Evolutionary conservation across 331 rosid genomes (phyloP).

Genomic region (Quercus tomentella): DNA sequence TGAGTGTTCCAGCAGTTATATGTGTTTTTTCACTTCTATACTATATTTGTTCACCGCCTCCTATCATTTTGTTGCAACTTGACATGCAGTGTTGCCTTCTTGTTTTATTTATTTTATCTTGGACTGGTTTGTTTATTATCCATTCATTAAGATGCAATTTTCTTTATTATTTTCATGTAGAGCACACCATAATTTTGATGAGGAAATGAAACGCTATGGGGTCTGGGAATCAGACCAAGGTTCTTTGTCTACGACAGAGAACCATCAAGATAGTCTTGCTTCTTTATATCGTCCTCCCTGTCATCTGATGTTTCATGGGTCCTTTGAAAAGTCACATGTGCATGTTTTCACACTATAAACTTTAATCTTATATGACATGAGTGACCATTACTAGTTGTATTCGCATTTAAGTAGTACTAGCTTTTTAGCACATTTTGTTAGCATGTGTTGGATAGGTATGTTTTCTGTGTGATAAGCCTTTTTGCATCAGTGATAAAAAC

Average conservation of each 20-base stretch:
- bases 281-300: slow-evolving; percentile 98
- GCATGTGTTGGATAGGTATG: no score
- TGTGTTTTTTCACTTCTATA: neutral
- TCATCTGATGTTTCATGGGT: slow-evolving; percentile 79
- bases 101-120: neutral
- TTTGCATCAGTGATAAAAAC: no score
- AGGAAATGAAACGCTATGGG: slow-evolving; percentile 80
- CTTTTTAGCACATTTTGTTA: no score
- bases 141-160: neutral
- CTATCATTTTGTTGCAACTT: slow-evolving; percentile 4
- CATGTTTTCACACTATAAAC: neutral
- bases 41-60: neutral
- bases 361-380: neutral
- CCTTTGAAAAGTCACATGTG: slow-evolving; percentile 78
- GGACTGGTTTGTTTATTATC: neutral
- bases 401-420: neutral
- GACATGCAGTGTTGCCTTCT: neutral
- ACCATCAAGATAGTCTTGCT: slow-evolving; percentile 85
- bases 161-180: slow-evolving; percentile 31
- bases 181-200: slow-evolving; percentile 68
- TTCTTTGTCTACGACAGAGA: slow-evolving; percentile 63
- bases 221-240: slow-evolving; percentile 91
- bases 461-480: no score
- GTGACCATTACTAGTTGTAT: neutral
- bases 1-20: neutral